phyloP scores from a whole-genome alignment of 2,329 filamentous ascomycete species.

The Penicillium sp. region DNA sequence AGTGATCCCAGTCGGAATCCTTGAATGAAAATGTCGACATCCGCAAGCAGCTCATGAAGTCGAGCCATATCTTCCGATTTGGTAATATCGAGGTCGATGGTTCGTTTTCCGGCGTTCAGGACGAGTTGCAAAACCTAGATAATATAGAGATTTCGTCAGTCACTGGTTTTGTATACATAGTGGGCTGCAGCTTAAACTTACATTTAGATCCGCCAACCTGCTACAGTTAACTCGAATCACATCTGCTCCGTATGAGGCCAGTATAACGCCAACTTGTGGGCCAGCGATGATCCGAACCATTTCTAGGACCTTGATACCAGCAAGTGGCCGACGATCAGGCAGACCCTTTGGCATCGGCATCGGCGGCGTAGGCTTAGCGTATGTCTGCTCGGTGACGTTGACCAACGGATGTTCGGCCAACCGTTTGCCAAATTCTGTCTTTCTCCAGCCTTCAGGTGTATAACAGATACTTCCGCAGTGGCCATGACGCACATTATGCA shows the following conservation, averaged over 20 bases:
- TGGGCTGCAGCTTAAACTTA: conserved; percentile 8
- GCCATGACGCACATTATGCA: conserved; percentile 43
- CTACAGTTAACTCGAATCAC: conserved; percentile 50
- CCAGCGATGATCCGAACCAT: conserved; percentile 39
- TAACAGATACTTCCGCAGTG: conserved; percentile 49
- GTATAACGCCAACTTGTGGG: conserved; percentile 43
- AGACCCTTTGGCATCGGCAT: conserved; percentile 13
- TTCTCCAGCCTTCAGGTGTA: conserved; percentile 46
- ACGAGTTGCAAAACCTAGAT: conserved; percentile 24
- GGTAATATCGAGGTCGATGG: conserved; percentile 47
- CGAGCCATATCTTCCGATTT: conserved; percentile 41
- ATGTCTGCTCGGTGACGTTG: conserved; percentile 38
- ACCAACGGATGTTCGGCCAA: conserved; percentile 46
- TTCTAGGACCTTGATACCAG: conserved; percentile 53
- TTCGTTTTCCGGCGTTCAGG: conserved; percentile 27
- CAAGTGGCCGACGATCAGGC: conserved; percentile 29
- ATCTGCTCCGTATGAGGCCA: conserved; percentile 49
- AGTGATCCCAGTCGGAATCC: conserved; percentile 52
- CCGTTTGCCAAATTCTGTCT: conserved; percentile 46
- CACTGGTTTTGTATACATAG: not conserved
- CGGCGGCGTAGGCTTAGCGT: conserved; percentile 38
- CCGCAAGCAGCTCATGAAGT: conserved; percentile 45
- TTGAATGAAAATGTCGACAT: conserved; percentile 54
- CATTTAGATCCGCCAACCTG: conserved; percentile 37
- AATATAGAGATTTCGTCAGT: not conserved